Base-by-base conservation (phyloP, 139 green algal genomes). In the Nannochloris sp. region DNA sequence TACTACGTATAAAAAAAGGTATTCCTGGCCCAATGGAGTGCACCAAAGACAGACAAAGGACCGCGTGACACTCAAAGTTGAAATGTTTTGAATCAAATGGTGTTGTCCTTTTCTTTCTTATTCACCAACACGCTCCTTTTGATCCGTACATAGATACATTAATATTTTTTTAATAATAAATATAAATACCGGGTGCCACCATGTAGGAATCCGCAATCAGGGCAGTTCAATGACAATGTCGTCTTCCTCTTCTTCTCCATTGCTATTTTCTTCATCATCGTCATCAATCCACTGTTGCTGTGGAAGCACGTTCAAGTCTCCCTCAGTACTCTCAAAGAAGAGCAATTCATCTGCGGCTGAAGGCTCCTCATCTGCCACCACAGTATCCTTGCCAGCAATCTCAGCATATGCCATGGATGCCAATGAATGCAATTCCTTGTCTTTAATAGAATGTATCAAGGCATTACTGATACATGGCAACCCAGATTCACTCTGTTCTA, bases 271-370 rank as follows among this genome's bases (percentile, higher is more conserved):
- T 64, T 14, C 27, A 16, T 53, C 21, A 10, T 23, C n/a, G 2
- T 46, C 31, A 12, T 21, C n/a, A 16, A n/a, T 11, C 55, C 55
- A 44, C 4, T 64, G 19, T 15, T 64, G 57, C 19, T 21, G 23
- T 12, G n/a, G 23, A 18, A 57, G 15, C 23, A 23, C 16, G n/a
- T 25, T 44, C 21, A 21, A 16, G 18, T 66, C 36, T 15, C 36
- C 36, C 40, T 55, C 24, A 24, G 31, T 66, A 40, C 60, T 66
- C 4, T 48, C 60, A 57, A 58, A 66, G 36, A 66, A 66, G 16
- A 66, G 57, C 31, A 66, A 54, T 21, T 66, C 60, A 57, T 66
- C 60, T 23, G 34, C 19, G 23, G 60, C 15, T 14, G 60, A 53
- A 53, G 46, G 34, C 34, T 40, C 34, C 8, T 40, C 34, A 11